Base-by-base conservation (phyloP, 2,329 filamentous ascomycete genomes). In the Ophidiomyces ophidiicola region DNA sequence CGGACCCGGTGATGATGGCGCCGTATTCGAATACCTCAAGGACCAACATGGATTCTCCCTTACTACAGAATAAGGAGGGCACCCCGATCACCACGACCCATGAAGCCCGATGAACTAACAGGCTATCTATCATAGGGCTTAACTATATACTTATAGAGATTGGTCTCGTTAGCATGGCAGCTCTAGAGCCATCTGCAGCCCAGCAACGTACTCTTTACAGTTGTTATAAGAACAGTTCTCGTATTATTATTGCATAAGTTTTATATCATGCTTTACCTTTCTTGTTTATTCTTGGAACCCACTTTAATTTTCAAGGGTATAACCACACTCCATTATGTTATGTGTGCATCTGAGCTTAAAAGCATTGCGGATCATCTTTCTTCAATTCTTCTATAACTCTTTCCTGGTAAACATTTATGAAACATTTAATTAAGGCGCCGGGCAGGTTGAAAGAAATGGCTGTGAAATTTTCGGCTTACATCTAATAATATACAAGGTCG, bases 11-110 rank as follows among this genome's bases (percentile, higher is more conserved):
- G 17, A 43, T 34, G 36, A 41, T 37, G 37, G 29, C 12, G 5
- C 34, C 32, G 8, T 41, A 37, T 38, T 24, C 32, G 15, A 44
- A 46, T 24, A n/a, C 20, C 6, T 39, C 20, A 5, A 40, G 20
- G 18, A 39, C 42, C 6, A 43, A 40, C 30, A 44, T 37, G 44
- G 48, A 44, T 33, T 36, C 45, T 48, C 30, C 46, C 33, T 30
- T 48, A 49, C 36, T 48, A 48, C 28, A 39, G 8, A 11, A 32
- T 26, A 44, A 44, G 19, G 30, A 32, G 42, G 28, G 30, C 6
- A 19, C 35, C 8, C 15, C 36, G 12, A 32, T 18, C 12, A 14
- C 32, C 19, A n/a, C n/a, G 38, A 37, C 14, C 24, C 28, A 6
- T 31, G 26, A 4, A 17, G 30, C 10, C 36, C 25, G 18, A 36